Conservation (phyloP, 202 grass and related monocot species). For the Eragrostis tef region DNA sequence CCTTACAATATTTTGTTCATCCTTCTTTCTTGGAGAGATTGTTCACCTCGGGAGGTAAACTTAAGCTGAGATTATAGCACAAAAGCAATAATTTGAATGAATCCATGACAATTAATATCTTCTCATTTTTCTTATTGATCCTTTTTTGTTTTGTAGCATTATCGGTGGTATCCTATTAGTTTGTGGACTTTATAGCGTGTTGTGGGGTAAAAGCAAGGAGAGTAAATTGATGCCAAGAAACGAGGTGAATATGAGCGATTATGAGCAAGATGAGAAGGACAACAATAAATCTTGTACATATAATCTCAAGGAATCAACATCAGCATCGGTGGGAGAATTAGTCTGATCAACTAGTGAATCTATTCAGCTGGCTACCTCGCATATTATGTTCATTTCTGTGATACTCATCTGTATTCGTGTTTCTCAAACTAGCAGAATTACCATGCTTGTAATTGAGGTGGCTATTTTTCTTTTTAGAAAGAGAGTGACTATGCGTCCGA, state of each 20-base stretch:
- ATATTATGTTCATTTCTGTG: too few relatives aligned
- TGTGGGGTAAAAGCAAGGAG: conserved; percentile 32
- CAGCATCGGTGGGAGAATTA: not conserved
- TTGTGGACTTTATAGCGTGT: conserved; percentile 15
- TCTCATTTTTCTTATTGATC: not conserved
- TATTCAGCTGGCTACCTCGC: too few relatives aligned
- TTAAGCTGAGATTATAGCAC: not conserved
- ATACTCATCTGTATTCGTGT: too few relatives aligned
- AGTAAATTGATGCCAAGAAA: not conserved
- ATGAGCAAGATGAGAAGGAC: not conserved
- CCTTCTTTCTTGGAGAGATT: too few relatives aligned
- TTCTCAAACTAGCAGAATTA: too few relatives aligned
- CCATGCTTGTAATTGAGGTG: too few relatives aligned
- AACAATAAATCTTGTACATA: not conserved
- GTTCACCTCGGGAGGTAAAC: too few relatives aligned
- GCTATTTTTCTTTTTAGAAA: too few relatives aligned
- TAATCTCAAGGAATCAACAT: not conserved
- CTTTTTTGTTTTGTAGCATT: not conserved
- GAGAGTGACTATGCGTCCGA: too few relatives aligned
- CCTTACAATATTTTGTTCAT: too few relatives aligned
- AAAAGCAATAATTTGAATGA: not conserved
- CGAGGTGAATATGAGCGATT: not conserved
- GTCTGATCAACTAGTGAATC: not conserved
- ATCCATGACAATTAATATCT: not conserved
- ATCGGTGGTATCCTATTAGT: not conserved